These are phyloP conservation scores for Brassica carinata DNA, from an alignment of 345 rosid genomes.

Conservation along the genomic window DNA sequence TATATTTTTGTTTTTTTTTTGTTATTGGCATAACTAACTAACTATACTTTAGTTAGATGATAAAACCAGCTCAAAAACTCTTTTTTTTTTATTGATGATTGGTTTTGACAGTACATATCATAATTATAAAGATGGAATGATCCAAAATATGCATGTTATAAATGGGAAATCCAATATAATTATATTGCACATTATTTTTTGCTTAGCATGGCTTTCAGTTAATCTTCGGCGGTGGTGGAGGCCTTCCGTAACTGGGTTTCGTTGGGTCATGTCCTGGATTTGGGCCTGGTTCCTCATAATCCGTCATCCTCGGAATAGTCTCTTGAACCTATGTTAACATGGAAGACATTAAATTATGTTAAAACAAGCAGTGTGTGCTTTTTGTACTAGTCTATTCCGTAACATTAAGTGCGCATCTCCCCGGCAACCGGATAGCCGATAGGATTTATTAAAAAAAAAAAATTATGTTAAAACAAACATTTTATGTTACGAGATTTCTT, in stretches of 20 bases:
- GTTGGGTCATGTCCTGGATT: slow-evolving; percentile 23
- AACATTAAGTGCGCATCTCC: too few species aligned
- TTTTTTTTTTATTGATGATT: background rate
- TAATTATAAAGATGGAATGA: background rate
- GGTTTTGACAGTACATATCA: background rate
- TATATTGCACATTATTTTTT: background rate
- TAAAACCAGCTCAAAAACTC: background rate
- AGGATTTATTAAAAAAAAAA: too few species aligned
- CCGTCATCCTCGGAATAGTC: background rate
- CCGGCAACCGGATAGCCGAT: too few species aligned
- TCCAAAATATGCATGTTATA: too few species aligned
- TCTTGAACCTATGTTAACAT: background rate
- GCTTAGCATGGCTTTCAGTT: background rate
- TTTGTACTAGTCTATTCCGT: too few species aligned
- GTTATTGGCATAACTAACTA: background rate
- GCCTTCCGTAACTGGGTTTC: background rate
- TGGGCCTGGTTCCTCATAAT: slow-evolving; percentile 15
- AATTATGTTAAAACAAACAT: background rate
- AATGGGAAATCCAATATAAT: background rate
- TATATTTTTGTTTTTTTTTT: background rate
- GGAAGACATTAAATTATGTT: too few species aligned
- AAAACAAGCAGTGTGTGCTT: too few species aligned
- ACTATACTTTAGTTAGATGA: background rate
- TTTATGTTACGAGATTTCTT: background rate
- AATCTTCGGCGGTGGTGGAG: background rate